Base-by-base conservation (phyloP, 352 stramenopile species). In the Phytopythium mirpurense region DNA sequence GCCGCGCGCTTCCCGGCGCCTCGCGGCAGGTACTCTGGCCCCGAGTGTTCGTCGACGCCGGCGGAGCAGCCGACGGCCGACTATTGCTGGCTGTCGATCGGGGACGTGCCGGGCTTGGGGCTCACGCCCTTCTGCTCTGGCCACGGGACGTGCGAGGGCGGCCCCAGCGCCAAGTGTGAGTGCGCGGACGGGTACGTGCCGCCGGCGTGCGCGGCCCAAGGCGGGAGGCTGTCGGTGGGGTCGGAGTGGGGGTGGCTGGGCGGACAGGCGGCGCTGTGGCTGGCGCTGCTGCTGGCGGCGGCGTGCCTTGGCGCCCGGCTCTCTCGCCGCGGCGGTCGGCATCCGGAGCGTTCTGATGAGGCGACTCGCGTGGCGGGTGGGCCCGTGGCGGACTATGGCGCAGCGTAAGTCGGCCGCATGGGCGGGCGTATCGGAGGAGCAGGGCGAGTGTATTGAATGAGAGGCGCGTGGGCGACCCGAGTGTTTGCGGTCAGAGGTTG, bases 111-210 rank as follows among this genome's bases (percentile, higher is more conserved):
- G 36, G 54, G 23, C 4, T 60, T 75, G 27, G 71, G 69, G 2
- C 68, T 91, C 45, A 86, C 78, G 10, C 74, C 66, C 0, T 92
- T 91, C 35, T 94, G 83, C 43, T 83, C 70, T 3, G 82, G 74
- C 18, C 78, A 90, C 54, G 83, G 83, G 18, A 71, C 67, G 51
- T 94, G 83, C 37, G 64, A 71, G 0, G 60, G 69, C 16, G 82
- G 82, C 6, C 82, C 82, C 2, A 72, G 70, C n/a, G 82, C 79
- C 0, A 87, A 60, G 15, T 94, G 84, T 46, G 76, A 52, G 16
- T 94, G 84, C 62, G 72, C 56, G 9, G 63, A 44, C n/a, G 71
- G 65, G 0, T 59, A 67, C 23, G 59, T 46, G 2, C 32, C 51
- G 2, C 74, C 74, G 6, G 69, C 64, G 44, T 84, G 74, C 53